Base-by-base conservation (phyloP, 768 basidiomycete species). In the Russula sp. region DNA sequence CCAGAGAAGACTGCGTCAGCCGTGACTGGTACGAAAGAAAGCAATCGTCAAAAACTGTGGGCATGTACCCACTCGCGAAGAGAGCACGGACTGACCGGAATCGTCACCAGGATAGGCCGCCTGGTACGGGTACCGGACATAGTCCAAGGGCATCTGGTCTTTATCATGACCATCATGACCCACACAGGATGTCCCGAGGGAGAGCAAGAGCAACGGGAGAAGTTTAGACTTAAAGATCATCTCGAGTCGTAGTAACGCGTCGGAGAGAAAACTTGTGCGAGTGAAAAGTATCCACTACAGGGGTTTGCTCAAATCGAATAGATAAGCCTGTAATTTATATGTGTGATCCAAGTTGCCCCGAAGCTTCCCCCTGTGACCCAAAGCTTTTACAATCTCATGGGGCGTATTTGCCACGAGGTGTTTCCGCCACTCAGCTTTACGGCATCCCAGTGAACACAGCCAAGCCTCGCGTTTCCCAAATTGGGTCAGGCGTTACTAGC, bases 1-100 rank as follows among this genome's bases (percentile, higher is more conserved):
- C 92, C 92, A 52, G 88, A 85, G 75, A 93, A 94, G 40, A 88
- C 76, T 20, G 90, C 84, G 71, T 94, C 87, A 3, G 86, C 87
- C 48, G 88, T 89, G 34, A 88, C 87, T 88, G 55, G 13, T 54
- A 40, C 5, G 22, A 34, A 24, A 52, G 22, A 34, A 24, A 52
- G 11, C n/a, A 53, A 46, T 13, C 50, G n/a, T 28, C 54, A 32
- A 53, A 20, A 34, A 51, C 16, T 44, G 49, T 16, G 54, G 20
- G n/a, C 8, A 8, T 51, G 49, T 20, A 51, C 16, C 2, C 22
- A 1, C 55, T 44, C 30, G 54, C 9, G 57, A 34, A 3, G 34
- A 42, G 49, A 24, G 57, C 28, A 50, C 14, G 0, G 22, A 55
- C 65, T 46, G 69, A 85, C 87, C 86, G 75, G 87, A 83, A 54